A percentile compares a stretch with the other conserved stretches of the same genome.
Conservation (phyloP, 306 rosid genomes). For the Corylus americana region DNA sequence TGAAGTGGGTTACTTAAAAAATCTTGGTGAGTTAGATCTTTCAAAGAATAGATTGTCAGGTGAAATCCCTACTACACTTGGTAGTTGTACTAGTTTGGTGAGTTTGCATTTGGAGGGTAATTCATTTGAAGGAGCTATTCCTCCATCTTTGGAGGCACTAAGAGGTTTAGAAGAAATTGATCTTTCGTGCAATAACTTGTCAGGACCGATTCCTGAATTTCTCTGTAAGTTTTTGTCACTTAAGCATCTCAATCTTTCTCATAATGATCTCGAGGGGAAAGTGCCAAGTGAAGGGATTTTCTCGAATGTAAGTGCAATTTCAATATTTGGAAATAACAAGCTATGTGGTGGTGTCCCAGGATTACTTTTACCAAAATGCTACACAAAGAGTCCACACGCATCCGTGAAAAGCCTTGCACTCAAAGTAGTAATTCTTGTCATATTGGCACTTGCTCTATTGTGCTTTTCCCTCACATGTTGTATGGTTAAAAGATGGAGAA, state of each 20-base stretch:
- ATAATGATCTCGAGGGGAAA: constrained; percentile 35
- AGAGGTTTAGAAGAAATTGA: constrained; percentile 29
- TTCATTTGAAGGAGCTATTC: constrained; percentile 31
- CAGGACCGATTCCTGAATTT: constrained; percentile 36
- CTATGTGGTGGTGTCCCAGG: constrained; percentile 41
- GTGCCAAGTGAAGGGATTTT: constrained; percentile 36
- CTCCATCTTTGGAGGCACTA: constrained; percentile 16
- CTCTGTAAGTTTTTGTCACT: constrained; percentile 17
- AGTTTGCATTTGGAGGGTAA: constrained; percentile 27
- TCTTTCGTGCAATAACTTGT: constrained; percentile 36
- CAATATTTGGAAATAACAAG: constrained; percentile 33
- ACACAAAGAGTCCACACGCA: background rate
- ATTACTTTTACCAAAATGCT: constrained; percentile 34
- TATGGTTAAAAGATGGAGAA: constrained; percentile 18
- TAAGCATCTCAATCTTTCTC: constrained; percentile 31
- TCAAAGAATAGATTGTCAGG: constrained; percentile 37
- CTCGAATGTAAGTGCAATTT: constrained; percentile 22
- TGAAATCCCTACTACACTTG: constrained; percentile 26
- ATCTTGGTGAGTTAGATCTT: constrained; percentile 19
- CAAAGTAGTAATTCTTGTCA: constrained; percentile 8
- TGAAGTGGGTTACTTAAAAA: constrained; percentile 31
- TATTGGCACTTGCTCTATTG: constrained; percentile 16
- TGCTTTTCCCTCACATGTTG: background rate
- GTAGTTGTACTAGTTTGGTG: constrained; percentile 17
- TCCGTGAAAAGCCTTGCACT: constrained; percentile 19